Evolutionary conservation across 2,329 filamentous ascomycete genomes (phyloP).

Genomic region (Cryphonectria nitschkei): DNA sequence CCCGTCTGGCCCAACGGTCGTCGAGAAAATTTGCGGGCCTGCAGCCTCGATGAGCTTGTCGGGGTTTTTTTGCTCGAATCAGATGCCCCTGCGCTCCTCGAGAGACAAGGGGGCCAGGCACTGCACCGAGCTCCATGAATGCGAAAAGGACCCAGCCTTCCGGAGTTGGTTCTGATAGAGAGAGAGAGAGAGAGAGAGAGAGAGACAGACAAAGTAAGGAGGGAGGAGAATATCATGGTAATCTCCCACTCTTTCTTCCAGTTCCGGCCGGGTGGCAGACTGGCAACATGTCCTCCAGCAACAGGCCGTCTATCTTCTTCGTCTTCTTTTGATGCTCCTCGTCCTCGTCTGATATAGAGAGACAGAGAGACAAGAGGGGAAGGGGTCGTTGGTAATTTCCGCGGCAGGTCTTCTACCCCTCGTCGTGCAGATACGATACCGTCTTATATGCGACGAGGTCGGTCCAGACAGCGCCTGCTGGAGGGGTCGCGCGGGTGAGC

Average conservation of each 20-base stretch:
- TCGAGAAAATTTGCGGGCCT: conserved; percentile 51
- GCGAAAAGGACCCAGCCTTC: conserved; percentile 17
- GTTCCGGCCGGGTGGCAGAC: conserved; percentile 1
- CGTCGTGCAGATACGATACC: not conserved
- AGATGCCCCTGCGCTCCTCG: conserved; percentile 44
- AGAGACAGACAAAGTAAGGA: not conserved
- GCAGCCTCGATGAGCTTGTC: conserved; percentile 41
- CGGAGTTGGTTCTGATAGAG: not conserved
- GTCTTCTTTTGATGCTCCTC: not conserved
- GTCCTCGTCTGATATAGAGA: not conserved
- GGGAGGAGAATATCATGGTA: conserved; percentile 10
- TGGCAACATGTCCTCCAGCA: not conserved
- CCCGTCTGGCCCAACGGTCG: conserved; percentile 51
- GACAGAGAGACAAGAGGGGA: no score
- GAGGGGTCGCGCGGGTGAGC: conserved; percentile 5
- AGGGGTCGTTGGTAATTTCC: conserved; percentile 4
- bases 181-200: not conserved
- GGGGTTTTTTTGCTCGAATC: conserved; percentile 51
- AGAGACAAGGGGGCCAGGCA: conserved; percentile 36
- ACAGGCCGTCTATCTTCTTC: not conserved
- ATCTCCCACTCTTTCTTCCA: conserved; percentile 8
- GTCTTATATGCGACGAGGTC: conserved; percentile 12
- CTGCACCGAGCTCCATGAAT: conserved; percentile 26
- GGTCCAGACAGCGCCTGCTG: conserved; percentile 14
- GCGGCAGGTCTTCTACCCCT: conserved; percentile 6